A percentile compares a stretch with the other conserved stretches of the same genome.
Conservation (phyloP, 306 rosid genomes). For the Dicorynia guianensis region DNA sequence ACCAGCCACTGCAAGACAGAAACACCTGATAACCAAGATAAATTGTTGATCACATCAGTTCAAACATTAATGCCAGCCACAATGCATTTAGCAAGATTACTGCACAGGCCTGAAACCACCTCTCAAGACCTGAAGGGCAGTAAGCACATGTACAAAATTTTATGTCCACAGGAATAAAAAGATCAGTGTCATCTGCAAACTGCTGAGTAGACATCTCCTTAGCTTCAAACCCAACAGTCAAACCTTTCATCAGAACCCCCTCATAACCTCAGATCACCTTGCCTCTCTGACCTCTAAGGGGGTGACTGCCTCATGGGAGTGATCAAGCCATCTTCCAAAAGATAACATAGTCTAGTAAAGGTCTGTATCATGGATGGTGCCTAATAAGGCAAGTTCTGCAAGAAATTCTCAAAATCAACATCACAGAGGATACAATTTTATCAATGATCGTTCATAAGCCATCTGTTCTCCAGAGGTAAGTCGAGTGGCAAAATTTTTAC, state of each 20-base stretch:
- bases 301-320: neutral
- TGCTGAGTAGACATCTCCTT: no score
- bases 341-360: neutral
- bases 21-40: no score
- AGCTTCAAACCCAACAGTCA: neutral
- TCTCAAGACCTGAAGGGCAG: no score
- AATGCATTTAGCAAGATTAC: no score
- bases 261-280: neutral
- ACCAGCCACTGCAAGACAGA: no score
- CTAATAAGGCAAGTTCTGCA: neutral
- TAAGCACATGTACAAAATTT: no score
- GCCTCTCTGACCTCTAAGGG: no score
- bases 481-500: neutral
- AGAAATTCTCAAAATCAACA: neutral
- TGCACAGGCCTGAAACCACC: no score
- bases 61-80: no score
- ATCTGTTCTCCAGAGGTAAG: neutral
- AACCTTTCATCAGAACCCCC: neutral
- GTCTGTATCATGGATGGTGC: neutral
- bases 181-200: no score
- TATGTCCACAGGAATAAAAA: no score
- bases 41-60: no score
- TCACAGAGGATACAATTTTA: neutral
- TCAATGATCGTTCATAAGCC: neutral
- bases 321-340: neutral